Percentiles rank a stretch among this genome's conserved stretches.
These are phyloP conservation scores for Papiliotrema laurentii DNA, from an alignment of 1,284 basidiomycete species.

Conservation along the genomic window DNA sequence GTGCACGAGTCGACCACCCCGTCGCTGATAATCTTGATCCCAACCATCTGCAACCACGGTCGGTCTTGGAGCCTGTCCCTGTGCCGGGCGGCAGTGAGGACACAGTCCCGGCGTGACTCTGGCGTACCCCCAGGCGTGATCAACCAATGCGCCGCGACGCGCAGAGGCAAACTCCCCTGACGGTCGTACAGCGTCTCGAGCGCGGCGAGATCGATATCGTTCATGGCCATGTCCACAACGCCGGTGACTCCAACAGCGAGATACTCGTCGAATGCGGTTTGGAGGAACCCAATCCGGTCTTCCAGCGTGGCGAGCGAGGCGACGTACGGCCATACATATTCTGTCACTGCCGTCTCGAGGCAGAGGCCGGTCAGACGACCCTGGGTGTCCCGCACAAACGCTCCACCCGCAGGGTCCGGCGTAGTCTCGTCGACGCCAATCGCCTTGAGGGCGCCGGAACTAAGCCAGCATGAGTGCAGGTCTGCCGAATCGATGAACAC, in stretches of 20 bases:
- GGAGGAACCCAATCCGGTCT: constrained; percentile 12
- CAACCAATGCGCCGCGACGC: constrained; percentile 22
- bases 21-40: constrained; percentile 35
- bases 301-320: constrained; percentile 11
- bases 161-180: constrained; percentile 16
- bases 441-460: constrained; percentile 21
- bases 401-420: constrained; percentile 20
- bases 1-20: constrained; percentile 34
- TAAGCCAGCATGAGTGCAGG: constrained; percentile 30
- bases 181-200: constrained; percentile 19
- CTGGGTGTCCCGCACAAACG: constrained; percentile 21
- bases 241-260: constrained; percentile 24
- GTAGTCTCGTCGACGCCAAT: constrained; percentile 20
- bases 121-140: constrained; percentile 13
- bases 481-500: constrained; percentile 34
- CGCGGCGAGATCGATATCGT: constrained; percentile 19
- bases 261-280: constrained; percentile 18
- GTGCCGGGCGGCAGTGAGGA: constrained; percentile 17
- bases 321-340: constrained; percentile 29
- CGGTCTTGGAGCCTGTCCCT: constrained; percentile 10
- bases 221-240: constrained; percentile 30
- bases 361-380: constrained; percentile 24
- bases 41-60: constrained; percentile 22
- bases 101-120: constrained; percentile 14
- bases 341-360: constrained; percentile 21